Conservation (phyloP, 371 early-diverging fungal species). For the Pancytospora epiphaga region DNA sequence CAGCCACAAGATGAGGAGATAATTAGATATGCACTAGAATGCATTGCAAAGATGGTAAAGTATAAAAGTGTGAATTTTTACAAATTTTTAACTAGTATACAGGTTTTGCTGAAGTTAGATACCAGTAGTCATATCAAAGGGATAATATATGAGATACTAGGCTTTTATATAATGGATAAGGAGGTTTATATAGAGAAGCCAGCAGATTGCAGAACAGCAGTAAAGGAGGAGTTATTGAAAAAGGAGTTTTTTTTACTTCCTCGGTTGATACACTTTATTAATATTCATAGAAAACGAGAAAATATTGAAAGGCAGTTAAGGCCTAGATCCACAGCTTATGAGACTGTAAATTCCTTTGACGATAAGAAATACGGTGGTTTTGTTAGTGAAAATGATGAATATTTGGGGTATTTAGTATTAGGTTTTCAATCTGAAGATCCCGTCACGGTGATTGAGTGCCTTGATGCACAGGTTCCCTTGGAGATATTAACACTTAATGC, state of each 20-base stretch:
- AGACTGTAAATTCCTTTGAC: neutral
- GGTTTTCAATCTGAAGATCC: constrained; percentile 48
- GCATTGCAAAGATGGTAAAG: constrained; percentile 25
- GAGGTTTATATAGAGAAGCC: constrained; percentile 37
- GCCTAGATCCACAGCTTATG: neutral
- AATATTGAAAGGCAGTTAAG: neutral
- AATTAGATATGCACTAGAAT: constrained; percentile 30
- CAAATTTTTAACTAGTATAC: constrained; percentile 33
- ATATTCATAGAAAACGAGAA: constrained; percentile 16
- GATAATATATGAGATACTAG: constrained; percentile 35
- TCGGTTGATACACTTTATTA: constrained; percentile 34
- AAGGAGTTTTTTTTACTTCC: constrained; percentile 16
- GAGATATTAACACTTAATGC: constrained; percentile 23
- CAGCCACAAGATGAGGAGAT: constrained; percentile 35
- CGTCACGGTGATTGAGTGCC: constrained; percentile 22
- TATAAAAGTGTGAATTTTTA: constrained; percentile 30
- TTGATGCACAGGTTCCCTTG: constrained; percentile 14
- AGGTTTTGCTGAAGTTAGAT: constrained; percentile 16
- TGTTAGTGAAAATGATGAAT: too few relatives aligned
- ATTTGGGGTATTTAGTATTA: constrained; percentile 27
- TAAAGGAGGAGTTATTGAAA: constrained; percentile 24
- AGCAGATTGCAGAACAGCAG: constrained; percentile 31
- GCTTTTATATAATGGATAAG: constrained; percentile 30
- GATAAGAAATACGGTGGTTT: neutral
- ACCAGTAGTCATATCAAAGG: constrained; percentile 20